These are phyloP conservation scores for Pecoramyces ruminantium DNA, from an alignment of 192 early-diverging fungal genomes.

Conservation along the genomic window DNA sequence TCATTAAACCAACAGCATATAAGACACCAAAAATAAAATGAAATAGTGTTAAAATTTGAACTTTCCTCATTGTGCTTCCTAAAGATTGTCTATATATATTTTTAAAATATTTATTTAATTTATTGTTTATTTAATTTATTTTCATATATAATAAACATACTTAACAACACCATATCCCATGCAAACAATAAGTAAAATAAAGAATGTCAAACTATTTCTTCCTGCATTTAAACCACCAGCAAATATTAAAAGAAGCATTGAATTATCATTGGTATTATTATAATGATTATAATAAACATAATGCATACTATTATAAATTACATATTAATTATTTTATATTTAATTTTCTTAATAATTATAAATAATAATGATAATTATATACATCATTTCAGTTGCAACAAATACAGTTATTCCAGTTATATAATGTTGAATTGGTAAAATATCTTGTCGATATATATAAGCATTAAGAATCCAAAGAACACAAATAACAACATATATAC, in stretches of 20 bases:
- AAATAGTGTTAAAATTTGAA: slow-evolving; percentile 49
- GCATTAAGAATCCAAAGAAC: slow-evolving; percentile 60
- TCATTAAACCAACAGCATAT: slow-evolving; percentile 66
- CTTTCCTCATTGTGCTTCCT: slow-evolving; percentile 76
- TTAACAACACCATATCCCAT: slow-evolving; percentile 94
- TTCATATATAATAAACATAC: slow-evolving; percentile 14
- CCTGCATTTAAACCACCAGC: slow-evolving; percentile 72
- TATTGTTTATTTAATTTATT: neutral
- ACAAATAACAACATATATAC: slow-evolving; percentile 54
- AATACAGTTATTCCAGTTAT: slow-evolving; percentile 69
- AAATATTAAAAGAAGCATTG: slow-evolving; percentile 46
- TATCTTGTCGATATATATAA: slow-evolving; percentile 69
- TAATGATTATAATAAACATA: neutral
- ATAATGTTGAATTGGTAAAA: slow-evolving; percentile 83
- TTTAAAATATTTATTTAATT: neutral
- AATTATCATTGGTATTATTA: neutral
- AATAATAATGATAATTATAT: neutral
- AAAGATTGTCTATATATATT: slow-evolving; percentile 53
- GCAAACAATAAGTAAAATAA: slow-evolving; percentile 86
- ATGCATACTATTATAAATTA: slow-evolving; percentile 1
- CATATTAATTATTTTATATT: slow-evolving; percentile 6
- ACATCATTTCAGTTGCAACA: slow-evolving; percentile 75
- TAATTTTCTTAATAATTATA: slow-evolving; percentile 23
- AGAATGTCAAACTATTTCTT: slow-evolving; percentile 83
- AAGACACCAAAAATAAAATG: slow-evolving; percentile 81